phyloP scores from a whole-genome alignment of 108 stramenopile genomes.

The Nitzschia putrida region DNA sequence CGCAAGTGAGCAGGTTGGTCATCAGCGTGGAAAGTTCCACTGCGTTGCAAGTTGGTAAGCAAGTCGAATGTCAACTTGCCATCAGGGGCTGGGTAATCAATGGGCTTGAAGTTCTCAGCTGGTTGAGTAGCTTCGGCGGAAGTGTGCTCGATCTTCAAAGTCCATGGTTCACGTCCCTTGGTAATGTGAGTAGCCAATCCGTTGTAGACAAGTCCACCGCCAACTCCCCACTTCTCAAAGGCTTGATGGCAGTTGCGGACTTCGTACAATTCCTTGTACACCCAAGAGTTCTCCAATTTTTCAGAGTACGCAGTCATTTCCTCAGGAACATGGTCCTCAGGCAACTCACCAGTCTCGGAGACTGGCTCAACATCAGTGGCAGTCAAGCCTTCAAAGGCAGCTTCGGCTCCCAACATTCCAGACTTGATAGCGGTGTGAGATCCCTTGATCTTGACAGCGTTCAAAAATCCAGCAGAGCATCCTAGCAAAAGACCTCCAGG shows the following conservation, averaged over 20 bases:
- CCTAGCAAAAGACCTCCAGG: conserved; percentile 93
- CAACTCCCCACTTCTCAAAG: conserved; percentile 91
- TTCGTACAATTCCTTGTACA: conserved; percentile 89
- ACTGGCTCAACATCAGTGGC: conserved; percentile 69
- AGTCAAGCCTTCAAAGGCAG: conserved; percentile 76
- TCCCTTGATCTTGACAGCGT: conserved; percentile 99
- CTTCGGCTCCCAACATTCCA: conserved; percentile 93
- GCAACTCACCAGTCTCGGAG: conserved; percentile 66
- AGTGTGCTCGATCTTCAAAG: conserved; percentile 59
- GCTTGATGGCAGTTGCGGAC: conserved; percentile 97
- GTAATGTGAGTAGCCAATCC: conserved; percentile 90
- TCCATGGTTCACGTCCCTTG: conserved; percentile 96
- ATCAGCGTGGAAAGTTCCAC: conserved; percentile 95
- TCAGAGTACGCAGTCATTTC: conserved; percentile 65
- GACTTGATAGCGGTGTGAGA: conserved; percentile 98
- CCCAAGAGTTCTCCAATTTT: conserved; percentile 89
- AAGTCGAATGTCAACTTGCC: conserved; percentile 95
- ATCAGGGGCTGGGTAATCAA: conserved; percentile 94
- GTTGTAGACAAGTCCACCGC: conserved; percentile 88
- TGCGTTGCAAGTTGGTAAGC: conserved; percentile 92
- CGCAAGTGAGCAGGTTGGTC: conserved; percentile 97
- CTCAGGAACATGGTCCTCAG: conserved; percentile 36
- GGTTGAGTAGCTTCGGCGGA: conserved; percentile 76
- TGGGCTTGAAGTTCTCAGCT: conserved; percentile 63
- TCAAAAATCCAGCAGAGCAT: conserved; percentile 96